Percentiles rank a stretch among this genome's conserved stretches.
phyloP scores from a whole-genome alignment of 1,284 basidiomycete species.

The Taiwanofungus camphoratus region DNA sequence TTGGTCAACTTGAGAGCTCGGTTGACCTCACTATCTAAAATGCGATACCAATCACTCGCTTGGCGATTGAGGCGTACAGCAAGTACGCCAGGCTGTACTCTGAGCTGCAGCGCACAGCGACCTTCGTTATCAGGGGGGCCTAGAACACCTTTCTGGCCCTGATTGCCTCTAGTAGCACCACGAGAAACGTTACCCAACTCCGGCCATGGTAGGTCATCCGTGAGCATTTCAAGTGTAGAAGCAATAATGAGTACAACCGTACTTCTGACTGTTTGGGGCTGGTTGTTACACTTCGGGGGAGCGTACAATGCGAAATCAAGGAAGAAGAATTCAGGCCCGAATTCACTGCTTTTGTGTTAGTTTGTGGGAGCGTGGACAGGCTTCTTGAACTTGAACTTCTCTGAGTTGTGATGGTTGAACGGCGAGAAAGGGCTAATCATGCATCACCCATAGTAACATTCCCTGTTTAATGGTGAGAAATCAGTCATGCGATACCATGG shows the following conservation, averaged over 20 bases:
- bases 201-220: conserved; percentile 77
- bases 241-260: too few relatives aligned
- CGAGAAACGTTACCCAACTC: conserved; percentile 77
- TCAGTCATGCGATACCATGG: conserved; percentile 2
- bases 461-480: not conserved
- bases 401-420: conserved; percentile 21
- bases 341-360: conserved; percentile 17
- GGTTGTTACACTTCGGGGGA: too few relatives aligned
- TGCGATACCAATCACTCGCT: conserved; percentile 74
- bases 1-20: conserved; percentile 75
- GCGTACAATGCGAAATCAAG: conserved; percentile 17
- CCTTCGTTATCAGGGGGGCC: conserved; percentile 64
- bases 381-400: conserved; percentile 16
- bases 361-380: conserved; percentile 20
- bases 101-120: conserved; percentile 63
- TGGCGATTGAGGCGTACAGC: conserved; percentile 66
- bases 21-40: conserved; percentile 68
- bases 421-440: conserved; percentile 15
- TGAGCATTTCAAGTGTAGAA: conserved; percentile 37
- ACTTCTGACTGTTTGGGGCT: too few relatives aligned
- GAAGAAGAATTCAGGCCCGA: conserved; percentile 8
- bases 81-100: conserved; percentile 74
- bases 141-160: conserved; percentile 73
- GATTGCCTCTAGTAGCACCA: conserved; percentile 76
- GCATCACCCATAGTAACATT: conserved; percentile 11